Evolutionary conservation across 805 yeast species (phyloP), one percentile per base, ranked within the genome.

Genomic region (Zygosaccharomyces siamensis): DNA sequence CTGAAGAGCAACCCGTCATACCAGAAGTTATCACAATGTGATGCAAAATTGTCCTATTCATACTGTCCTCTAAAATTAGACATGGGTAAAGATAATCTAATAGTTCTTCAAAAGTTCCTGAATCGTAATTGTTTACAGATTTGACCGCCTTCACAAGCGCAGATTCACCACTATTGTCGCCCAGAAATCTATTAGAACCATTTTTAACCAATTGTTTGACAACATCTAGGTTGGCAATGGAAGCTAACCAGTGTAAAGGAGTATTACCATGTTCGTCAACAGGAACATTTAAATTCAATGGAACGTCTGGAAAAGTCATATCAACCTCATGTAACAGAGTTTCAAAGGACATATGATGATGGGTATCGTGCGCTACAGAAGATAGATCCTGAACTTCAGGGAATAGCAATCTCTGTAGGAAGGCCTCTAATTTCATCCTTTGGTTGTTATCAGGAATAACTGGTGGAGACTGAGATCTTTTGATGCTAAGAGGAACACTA

Each of bases 221-320:
- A 45, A 90, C 73, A 2, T 80, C 71, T 1, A 83, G 68, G 49
- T 88, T 80, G 0, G 95, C 98, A 64, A 93, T 75, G 0, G 97
- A 87, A 12, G 97, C 83, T 3, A 97, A 95, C 95, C 98, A 87
- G 67, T 93, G 99, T 49, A 93, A 74, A 0, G 96, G 89, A 0
- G 96, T 85, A 62, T 93, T 93, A 0, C 98, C 97, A 49, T 84
- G 80, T 57, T 87, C 95, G 67, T 95, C 99, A 39, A 95, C 86
- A 1, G 97, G 83, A 30, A 89, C 87, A 60, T 89, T 93, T 44
- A 90, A 73, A 50, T 80, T 77, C 32, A 87, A 41, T 11, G 51
- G 48, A 7, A 52, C 47, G 21, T 54, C 45, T 5, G 69, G 68
- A 43, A 54, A 65, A 3, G 53, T 45, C 4, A 23, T 10, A 24